Percentiles rank a stretch among this genome's conserved stretches.
Conservation (phyloP, 176 grass and related monocot species). For the Carex scoparia region DNA sequence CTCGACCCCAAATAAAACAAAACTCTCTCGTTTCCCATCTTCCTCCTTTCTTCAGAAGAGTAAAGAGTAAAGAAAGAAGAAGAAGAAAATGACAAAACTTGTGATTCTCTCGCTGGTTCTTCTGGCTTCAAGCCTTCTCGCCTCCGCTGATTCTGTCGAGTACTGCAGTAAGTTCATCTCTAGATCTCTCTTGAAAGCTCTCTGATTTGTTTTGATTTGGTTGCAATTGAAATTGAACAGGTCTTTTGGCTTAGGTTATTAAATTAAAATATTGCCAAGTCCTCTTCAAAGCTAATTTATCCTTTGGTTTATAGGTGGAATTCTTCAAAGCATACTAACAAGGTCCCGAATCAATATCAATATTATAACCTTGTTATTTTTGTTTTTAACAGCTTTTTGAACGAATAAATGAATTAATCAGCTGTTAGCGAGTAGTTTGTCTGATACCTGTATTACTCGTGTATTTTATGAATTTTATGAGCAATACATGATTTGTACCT, state of each 20-base stretch:
- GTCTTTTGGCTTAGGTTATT: neutral
- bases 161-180: conserved; percentile 17
- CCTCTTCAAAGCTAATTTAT: neutral
- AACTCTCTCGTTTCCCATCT: neutral
- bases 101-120: conserved; percentile 4
- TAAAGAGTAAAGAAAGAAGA: neutral
- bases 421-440: neutral
- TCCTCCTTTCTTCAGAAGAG: neutral
- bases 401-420: neutral
- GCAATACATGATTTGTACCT: neutral
- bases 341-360: neutral
- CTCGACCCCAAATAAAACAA: neutral
- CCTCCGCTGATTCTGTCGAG: conserved; percentile 18
- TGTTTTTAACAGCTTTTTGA: too few relatives aligned
- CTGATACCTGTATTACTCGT: neutral
- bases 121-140: conserved; percentile 9
- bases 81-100: conserved; percentile 16
- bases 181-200: neutral
- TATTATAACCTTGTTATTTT: neutral
- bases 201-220: neutral
- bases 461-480: neutral
- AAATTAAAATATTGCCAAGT: neutral
- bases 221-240: conserved; percentile 6
- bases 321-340: neutral
- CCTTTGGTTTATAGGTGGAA: neutral